Evolutionary conservation across 495 filamentous ascomycete species (phyloP).

Genomic region (Jackrogersella minutella): DNA sequence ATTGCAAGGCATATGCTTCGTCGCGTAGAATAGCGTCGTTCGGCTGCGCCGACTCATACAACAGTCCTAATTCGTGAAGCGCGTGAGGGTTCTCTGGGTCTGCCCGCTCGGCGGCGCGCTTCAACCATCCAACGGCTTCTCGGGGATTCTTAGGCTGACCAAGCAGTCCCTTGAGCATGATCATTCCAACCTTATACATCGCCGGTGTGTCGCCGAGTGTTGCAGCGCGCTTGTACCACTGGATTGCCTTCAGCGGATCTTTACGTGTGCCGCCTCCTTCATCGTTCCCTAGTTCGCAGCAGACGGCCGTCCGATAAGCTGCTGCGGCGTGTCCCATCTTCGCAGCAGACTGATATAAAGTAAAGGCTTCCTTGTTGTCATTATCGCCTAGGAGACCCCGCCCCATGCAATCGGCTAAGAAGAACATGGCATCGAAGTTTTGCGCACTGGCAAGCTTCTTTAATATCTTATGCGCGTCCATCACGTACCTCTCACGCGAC

Average conservation of each 20-base stretch:
- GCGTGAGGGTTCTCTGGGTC: slow-evolving; percentile 93
- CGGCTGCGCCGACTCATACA: slow-evolving; percentile 76
- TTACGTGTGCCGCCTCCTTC: slow-evolving; percentile 90
- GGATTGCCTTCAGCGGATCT: slow-evolving; percentile 90
- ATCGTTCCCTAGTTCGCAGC: slow-evolving; percentile 95
- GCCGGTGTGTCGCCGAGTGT: slow-evolving; percentile 88
- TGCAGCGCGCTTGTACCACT: slow-evolving; percentile 96
- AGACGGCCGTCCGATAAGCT: slow-evolving; percentile 95
- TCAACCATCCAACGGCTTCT: slow-evolving; percentile 90
- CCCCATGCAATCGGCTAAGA: slow-evolving; percentile 88
- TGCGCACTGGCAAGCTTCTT: slow-evolving; percentile 77
- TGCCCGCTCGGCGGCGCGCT: slow-evolving; percentile 88
- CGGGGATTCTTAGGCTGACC: slow-evolving; percentile 84
- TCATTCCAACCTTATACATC: slow-evolving; percentile 99
- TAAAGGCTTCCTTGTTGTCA: slow-evolving; percentile 90
- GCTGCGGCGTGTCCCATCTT: slow-evolving; percentile 85
- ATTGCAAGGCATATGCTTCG: slow-evolving; percentile 74
- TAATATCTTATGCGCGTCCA: slow-evolving; percentile 87
- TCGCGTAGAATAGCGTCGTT: slow-evolving; percentile 80
- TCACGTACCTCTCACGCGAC: slow-evolving; percentile 80
- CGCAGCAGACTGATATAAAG: slow-evolving; percentile 90
- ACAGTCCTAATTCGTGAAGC: slow-evolving; percentile 85
- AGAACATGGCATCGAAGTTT: slow-evolving; percentile 90
- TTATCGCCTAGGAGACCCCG: slow-evolving; percentile 71
- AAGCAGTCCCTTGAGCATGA: slow-evolving; percentile 90